These are phyloP conservation scores for Salix exigua DNA, from an alignment of 345 rosid genomes.

Conservation along the genomic window DNA sequence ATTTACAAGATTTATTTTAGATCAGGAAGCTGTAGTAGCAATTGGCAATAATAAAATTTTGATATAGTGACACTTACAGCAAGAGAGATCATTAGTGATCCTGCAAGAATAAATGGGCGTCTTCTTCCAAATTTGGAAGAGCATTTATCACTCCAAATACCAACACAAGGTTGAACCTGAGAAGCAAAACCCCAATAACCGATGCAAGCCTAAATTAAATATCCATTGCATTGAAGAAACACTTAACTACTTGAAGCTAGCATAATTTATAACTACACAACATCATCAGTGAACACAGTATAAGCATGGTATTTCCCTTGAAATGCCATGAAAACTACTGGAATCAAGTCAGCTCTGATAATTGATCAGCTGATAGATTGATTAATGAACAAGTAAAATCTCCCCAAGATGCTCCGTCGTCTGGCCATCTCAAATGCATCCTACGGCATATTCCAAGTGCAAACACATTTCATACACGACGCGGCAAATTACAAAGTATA, in stretches of 20 bases:
- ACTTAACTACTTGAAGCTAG: neutral
- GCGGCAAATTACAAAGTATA: neutral
- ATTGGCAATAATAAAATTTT: neutral
- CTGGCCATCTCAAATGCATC: neutral
- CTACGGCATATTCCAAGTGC: neutral
- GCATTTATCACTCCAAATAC: constrained; percentile 97
- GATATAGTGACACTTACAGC: constrained; percentile 57
- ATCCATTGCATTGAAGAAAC: neutral
- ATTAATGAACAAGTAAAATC: neutral
- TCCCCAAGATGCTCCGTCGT: neutral
- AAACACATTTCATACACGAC: neutral
- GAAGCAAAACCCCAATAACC: constrained; percentile 22
- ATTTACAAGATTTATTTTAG: constrained; percentile 60
- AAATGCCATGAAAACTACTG: neutral
- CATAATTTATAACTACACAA: neutral
- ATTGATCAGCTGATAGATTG: neutral
- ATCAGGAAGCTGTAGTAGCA: constrained; percentile 20
- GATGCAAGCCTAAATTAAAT: neutral
- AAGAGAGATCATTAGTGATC: constrained; percentile 74
- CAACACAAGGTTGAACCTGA: constrained; percentile 98
- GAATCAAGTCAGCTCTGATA: neutral
- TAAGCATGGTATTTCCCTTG: neutral
- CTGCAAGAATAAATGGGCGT: constrained; percentile 88
- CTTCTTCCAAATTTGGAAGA: constrained; percentile 84
- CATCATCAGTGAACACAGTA: neutral